Conservation (phyloP, 345 rosid species). For the Salix udensis region DNA sequence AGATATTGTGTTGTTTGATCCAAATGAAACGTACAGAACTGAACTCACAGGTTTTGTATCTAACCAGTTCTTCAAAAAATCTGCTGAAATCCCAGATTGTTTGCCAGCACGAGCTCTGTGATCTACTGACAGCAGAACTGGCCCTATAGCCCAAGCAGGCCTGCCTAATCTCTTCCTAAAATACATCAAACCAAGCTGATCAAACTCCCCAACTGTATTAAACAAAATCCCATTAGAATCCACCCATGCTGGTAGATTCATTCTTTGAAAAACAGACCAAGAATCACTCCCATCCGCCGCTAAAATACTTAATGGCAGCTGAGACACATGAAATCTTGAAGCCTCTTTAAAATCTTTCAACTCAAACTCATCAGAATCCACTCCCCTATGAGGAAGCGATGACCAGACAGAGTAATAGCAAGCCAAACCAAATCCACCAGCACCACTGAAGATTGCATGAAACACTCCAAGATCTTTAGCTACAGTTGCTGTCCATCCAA, state of each 20-base stretch:
- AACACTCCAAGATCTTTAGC: constrained; percentile 51
- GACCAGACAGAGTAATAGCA: constrained; percentile 61
- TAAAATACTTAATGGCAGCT: constrained; percentile 39
- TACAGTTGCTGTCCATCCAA: constrained; percentile 59
- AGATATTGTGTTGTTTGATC: constrained; percentile 60
- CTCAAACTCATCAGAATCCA: constrained; percentile 34
- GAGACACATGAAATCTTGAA: constrained; percentile 42
- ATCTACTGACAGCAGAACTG: constrained; percentile 40
- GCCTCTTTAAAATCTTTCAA: constrained; percentile 56
- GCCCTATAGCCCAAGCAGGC: constrained; percentile 61
- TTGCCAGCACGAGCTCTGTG: constrained; percentile 19
- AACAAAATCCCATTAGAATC: constrained; percentile 51
- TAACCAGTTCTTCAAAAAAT: constrained; percentile 46
- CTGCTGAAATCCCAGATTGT: constrained; percentile 17
- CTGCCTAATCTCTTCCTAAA: constrained; percentile 39
- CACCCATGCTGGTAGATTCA: constrained; percentile 44
- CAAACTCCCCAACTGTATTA: constrained; percentile 60
- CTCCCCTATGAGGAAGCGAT: constrained; percentile 35
- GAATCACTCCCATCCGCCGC: constrained; percentile 53
- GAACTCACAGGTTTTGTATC: constrained; percentile 51
- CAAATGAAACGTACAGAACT: constrained; percentile 64
- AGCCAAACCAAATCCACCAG: constrained; percentile 52
- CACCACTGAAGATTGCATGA: constrained; percentile 45
- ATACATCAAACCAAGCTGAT: constrained; percentile 44
- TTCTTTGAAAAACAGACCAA: constrained; percentile 43